Evolutionary conservation across 2,329 filamentous ascomycete genomes (phyloP).

Genomic region (Talaromyces sp.): DNA sequence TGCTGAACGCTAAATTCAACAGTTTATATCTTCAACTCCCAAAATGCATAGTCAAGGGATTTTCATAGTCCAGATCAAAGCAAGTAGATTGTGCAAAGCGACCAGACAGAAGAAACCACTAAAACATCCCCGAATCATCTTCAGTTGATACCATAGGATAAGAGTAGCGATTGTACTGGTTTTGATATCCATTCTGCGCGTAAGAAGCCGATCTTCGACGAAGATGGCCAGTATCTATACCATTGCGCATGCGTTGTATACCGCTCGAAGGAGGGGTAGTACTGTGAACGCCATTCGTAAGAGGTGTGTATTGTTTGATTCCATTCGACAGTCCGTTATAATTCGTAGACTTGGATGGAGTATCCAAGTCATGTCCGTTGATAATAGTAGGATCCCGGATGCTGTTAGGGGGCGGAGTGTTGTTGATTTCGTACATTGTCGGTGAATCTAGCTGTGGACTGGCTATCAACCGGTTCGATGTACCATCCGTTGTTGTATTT

Average conservation of each 20-base stretch:
- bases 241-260: background rate
- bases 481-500: background rate
- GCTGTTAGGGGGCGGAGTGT: conserved; percentile 13
- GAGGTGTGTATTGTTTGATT: background rate
- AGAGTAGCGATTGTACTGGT: conserved; percentile 15
- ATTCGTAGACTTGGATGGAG: conserved; percentile 3
- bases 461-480: background rate
- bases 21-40: background rate
- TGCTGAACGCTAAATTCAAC: background rate
- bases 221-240: background rate
- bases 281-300: conserved; percentile 1
- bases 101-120: background rate
- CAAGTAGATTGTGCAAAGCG: background rate
- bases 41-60: background rate
- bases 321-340: background rate
- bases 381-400: conserved; percentile 13
- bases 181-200: conserved; percentile 12
- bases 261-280: conserved; percentile 13
- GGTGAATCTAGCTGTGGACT: conserved; percentile 1
- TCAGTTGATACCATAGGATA: conserved; percentile 11
- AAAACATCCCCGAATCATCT: conserved; percentile 2
- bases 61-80: background rate
- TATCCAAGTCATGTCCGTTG: background rate
- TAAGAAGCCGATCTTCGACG: conserved; percentile 10
- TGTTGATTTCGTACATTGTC: conserved; percentile 15